Percentiles rank a stretch among this genome's conserved stretches.
Conservation (phyloP, 2,329 filamentous ascomycete species). For the Pyricularia grisea region DNA sequence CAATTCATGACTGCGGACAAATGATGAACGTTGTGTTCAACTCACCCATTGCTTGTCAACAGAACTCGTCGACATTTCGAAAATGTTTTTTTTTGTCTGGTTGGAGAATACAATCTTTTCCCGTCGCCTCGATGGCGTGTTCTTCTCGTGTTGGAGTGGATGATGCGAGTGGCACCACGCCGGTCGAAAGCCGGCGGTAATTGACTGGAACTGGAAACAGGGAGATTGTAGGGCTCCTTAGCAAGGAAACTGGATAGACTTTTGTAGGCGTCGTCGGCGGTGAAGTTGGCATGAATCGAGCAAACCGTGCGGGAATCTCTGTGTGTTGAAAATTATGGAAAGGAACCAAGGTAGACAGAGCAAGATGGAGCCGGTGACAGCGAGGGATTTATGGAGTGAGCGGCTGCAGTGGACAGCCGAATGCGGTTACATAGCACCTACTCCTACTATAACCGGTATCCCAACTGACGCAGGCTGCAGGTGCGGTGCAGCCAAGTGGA, state of each 20-base stretch:
- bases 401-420: not conserved
- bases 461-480: not conserved
- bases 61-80: slow-evolving; percentile 1
- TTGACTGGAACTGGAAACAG: not conserved
- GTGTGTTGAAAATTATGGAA: not conserved
- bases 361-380: not conserved
- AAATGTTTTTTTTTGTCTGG: not conserved
- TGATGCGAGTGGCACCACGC: not conserved
- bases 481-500: not conserved
- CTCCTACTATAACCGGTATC: not conserved
- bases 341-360: not conserved
- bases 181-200: not conserved
- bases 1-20: not conserved
- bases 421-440: not conserved
- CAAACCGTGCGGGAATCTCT: not conserved
- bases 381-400: not conserved
- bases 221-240: not conserved
- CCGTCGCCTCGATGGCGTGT: not conserved
- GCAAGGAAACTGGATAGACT: not conserved
- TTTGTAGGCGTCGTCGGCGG: not conserved
- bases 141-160: not conserved
- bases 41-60: slow-evolving; percentile 4
- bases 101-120: not conserved
- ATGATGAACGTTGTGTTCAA: not conserved
- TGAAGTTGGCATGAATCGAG: not conserved